A percentile compares a stretch with the other conserved stretches of the same genome.
Evolutionary conservation across 2,329 filamentous ascomycete species (phyloP).

Genomic region (Nothomitra cinnamomea): DNA sequence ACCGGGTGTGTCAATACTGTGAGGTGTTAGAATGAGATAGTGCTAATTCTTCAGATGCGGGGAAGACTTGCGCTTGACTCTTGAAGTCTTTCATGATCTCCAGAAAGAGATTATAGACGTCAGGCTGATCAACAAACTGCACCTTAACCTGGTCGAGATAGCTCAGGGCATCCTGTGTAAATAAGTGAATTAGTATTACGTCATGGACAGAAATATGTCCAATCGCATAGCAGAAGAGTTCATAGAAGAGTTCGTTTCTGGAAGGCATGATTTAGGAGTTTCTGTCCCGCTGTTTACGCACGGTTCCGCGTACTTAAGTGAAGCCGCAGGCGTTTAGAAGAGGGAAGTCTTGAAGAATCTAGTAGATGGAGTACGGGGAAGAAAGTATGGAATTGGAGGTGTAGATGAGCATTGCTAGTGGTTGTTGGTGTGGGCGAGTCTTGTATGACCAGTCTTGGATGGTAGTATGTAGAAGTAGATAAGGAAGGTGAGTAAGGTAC

Average conservation of each 20-base stretch:
- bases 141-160: conserved; percentile 98
- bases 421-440: too few species aligned
- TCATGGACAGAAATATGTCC: too few species aligned
- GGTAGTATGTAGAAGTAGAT: too few species aligned
- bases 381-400: too few species aligned
- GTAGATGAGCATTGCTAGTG: too few species aligned
- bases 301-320: too few species aligned
- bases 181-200: neutral
- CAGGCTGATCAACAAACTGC: conserved; percentile 88
- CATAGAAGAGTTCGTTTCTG: neutral
- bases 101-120: conserved; percentile 91
- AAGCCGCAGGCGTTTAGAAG: too few species aligned
- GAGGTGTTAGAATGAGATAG: neutral
- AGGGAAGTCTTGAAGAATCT: too few species aligned
- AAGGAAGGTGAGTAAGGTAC: too few species aligned
- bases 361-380: too few species aligned
- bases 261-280: neutral
- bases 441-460: too few species aligned
- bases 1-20: conserved; percentile 84
- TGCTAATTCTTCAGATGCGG: neutral
- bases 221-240: neutral
- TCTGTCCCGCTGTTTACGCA: too few species aligned
- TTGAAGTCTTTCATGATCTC: conserved; percentile 99
- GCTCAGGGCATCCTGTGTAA: conserved; percentile 58
- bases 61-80: conserved; percentile 61